These are phyloP conservation scores for Sinapis alba DNA, from an alignment of 441 rosid species.

Conservation along the genomic window DNA sequence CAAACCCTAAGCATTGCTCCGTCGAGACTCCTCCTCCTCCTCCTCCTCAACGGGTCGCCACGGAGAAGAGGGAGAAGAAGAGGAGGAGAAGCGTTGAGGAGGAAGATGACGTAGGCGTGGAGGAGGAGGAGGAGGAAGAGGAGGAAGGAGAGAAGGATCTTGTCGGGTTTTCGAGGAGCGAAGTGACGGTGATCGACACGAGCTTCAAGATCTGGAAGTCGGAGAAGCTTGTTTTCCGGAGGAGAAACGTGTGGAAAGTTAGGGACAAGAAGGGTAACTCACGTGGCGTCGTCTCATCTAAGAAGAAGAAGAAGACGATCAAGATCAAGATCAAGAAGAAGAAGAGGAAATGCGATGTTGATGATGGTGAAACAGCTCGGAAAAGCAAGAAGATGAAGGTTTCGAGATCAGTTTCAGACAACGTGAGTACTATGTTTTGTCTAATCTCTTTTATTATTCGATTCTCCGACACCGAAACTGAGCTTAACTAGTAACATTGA, in stretches of 20 bases:
- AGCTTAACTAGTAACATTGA: background rate
- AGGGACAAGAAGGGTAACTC: slow-evolving; percentile 77
- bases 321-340: slow-evolving; percentile 17
- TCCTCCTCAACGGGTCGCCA: slow-evolving; percentile 29
- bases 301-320: slow-evolving; percentile 52
- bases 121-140: slow-evolving; percentile 37
- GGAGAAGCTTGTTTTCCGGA: slow-evolving; percentile 73
- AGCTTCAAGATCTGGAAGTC: slow-evolving; percentile 77
- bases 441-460: background rate
- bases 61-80: slow-evolving; percentile 35
- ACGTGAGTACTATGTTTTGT: slow-evolving; percentile 18
- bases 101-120: slow-evolving; percentile 45
- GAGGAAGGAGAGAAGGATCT: slow-evolving; percentile 55
- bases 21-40: slow-evolving; percentile 12
- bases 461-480: background rate
- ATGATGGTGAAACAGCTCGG: slow-evolving; percentile 35
- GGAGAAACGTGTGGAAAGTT: slow-evolving; percentile 81
- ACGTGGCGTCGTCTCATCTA: slow-evolving; percentile 43
- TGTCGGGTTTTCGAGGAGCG: slow-evolving; percentile 82
- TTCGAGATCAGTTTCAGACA: slow-evolving; percentile 27
- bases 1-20: slow-evolving; percentile 70
- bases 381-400: slow-evolving; percentile 59
- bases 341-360: slow-evolving; percentile 50
- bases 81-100: slow-evolving; percentile 35
- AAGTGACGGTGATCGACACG: slow-evolving; percentile 93